Conservation (phyloP, 2,329 filamentous ascomycete genomes). For the Pseudohalonectria lignicola region DNA sequence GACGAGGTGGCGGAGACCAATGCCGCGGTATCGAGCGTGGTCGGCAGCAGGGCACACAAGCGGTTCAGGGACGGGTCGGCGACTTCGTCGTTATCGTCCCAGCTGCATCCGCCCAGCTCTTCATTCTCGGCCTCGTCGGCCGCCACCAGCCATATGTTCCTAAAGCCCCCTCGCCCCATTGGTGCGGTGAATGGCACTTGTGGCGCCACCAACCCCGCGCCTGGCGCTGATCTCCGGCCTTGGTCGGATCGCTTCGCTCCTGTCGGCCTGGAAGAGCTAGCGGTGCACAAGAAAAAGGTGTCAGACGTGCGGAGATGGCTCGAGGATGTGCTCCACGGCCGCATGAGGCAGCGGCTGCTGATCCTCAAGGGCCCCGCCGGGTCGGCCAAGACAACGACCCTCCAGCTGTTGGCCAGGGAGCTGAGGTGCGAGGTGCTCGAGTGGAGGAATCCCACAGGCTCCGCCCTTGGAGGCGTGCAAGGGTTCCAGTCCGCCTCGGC, state of each 20-base stretch:
- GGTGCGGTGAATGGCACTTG: constrained; percentile 11
- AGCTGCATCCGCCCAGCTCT: neutral
- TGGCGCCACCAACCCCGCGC: constrained; percentile 4
- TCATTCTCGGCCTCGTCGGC: constrained; percentile 10
- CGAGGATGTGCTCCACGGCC: constrained; percentile 57
- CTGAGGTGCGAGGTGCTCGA: constrained; percentile 70
- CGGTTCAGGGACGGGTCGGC: constrained; percentile 30
- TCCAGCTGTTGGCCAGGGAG: constrained; percentile 67
- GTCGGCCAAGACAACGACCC: constrained; percentile 83
- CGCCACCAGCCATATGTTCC: constrained; percentile 38
- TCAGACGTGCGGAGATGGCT: constrained; percentile 78
- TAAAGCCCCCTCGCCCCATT: constrained; percentile 29
- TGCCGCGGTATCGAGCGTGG: constrained; percentile 38
- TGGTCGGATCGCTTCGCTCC: constrained; percentile 86
- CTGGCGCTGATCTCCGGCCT: constrained; percentile 52
- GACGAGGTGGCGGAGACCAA: constrained; percentile 43
- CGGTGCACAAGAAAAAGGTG: constrained; percentile 91
- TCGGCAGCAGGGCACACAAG: constrained; percentile 45
- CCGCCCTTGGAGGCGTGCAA: constrained; percentile 37
- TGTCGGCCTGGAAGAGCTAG: constrained; percentile 65
- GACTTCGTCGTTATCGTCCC: neutral
- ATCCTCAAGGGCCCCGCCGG: constrained; percentile 86
- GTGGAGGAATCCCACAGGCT: constrained; percentile 75
- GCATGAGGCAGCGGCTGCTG: constrained; percentile 59
- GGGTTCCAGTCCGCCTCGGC: constrained; percentile 60